Conservation (phyloP, 164 flowering plant species). For the Litsea cubeba region DNA sequence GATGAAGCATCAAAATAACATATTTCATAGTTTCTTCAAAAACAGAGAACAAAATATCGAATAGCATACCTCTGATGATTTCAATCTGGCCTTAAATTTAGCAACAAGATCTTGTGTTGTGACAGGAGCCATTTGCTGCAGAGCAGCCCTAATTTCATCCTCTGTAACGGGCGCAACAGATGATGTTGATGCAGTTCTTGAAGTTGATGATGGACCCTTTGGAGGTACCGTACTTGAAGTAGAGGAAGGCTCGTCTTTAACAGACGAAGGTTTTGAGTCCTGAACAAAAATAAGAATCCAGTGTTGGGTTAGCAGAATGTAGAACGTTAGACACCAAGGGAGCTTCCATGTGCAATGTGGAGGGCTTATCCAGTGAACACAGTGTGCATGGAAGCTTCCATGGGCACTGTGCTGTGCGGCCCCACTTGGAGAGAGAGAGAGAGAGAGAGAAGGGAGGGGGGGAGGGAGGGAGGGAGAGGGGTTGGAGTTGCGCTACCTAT, state of each 20-base stretch:
- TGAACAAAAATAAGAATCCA: slow-evolving; percentile 15
- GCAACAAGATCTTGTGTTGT: slow-evolving; percentile 91
- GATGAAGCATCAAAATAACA: background rate
- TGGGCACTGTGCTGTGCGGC: no score
- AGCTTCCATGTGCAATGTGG: background rate
- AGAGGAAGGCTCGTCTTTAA: slow-evolving; percentile 42
- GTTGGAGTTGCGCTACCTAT: no score
- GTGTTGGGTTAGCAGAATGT: background rate
- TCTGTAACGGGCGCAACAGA: slow-evolving; percentile 71
- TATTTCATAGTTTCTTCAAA: background rate
- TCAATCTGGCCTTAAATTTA: slow-evolving; percentile 68
- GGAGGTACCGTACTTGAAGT: slow-evolving; percentile 32
- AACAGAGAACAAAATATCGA: background rate
- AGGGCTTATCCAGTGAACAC: no score
- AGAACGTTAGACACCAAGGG: background rate
- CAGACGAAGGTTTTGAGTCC: slow-evolving; percentile 48
- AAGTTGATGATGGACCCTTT: slow-evolving; percentile 33
- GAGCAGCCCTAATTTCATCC: slow-evolving; percentile 81
- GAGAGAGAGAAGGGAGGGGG: no score
- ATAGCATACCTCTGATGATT: slow-evolving; percentile 51
- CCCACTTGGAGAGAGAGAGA: no score
- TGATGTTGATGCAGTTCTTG: slow-evolving; percentile 32
- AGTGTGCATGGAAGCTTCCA: no score
- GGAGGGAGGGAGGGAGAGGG: no score
- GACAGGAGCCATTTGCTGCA: slow-evolving; percentile 60